Base-by-base conservation (phyloP, 2,329 filamentous ascomycete species). In the Penicillium sp. region DNA sequence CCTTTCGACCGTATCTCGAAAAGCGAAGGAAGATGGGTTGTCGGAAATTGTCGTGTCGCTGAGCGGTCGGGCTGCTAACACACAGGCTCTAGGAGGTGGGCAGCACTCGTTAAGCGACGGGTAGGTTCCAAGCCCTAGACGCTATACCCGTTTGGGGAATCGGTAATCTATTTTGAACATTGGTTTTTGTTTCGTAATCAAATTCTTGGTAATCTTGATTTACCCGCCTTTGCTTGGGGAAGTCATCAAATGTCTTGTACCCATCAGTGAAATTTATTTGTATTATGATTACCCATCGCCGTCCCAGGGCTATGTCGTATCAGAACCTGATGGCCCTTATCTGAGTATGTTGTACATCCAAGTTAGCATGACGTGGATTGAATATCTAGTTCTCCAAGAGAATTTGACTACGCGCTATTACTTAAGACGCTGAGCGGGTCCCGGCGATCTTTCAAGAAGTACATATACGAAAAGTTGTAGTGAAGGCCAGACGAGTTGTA, bases 1-100 rank as follows among this genome's bases (percentile, higher is more conserved):
- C 76, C 73, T 75, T 72, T 67, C 74, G 75, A 74, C 68, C 67
- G 68, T 61, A 56, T 68, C 68, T 76, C 72, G 74, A 76, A 77
- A 77, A 76, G 72, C 75, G 73, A 75, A 71, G 65, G 66, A 69
- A 65, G 61, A 68, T 68, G 60, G 64, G 64, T 69, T 69, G 64
- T 67, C 66, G 69, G 63, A 56, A 55, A 54, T 65, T 72, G 71
- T 72, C 68, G 72, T 70, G 72, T 71, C 70, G 68, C 68, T 72
- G 62, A 65, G 63, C 65, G 66, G 65, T 66, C 65, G 63, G 67
- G 61, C 60, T 65, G 52, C 52, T 55, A 50, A 54, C 60, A 59
- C 63, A 65, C 66, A 64, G 55, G 46, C 58, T 66, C 62, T 64
- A 46, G 62, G 65, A 67, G 67, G 70, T 73, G 71, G 72, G 68